Conservation (phyloP, 1,284 basidiomycete species). For the Rhodotorula mucilaginosa region DNA sequence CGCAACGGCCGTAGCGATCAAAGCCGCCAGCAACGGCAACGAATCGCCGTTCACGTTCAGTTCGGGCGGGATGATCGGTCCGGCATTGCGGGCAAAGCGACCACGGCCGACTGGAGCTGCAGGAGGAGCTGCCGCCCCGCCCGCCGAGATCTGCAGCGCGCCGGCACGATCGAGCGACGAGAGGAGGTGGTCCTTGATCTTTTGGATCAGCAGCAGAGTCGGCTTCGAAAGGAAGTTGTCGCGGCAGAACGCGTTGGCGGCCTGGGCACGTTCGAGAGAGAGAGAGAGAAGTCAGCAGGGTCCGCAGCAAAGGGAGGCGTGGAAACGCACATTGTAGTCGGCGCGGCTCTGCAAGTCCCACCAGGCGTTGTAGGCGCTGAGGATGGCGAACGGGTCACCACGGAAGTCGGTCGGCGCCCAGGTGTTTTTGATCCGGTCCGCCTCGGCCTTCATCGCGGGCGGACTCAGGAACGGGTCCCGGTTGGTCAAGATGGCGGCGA, state of each 20-base stretch:
- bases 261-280: slow-evolving; percentile 27
- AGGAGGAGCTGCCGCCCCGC: slow-evolving; percentile 17
- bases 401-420: slow-evolving; percentile 74
- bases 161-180: slow-evolving; percentile 75
- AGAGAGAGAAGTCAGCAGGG: too few species aligned
- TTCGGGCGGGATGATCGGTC: slow-evolving; percentile 58
- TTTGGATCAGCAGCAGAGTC: slow-evolving; percentile 76
- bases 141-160: slow-evolving; percentile 52
- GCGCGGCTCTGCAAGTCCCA: slow-evolving; percentile 65
- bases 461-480: slow-evolving; percentile 89
- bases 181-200: slow-evolving; percentile 77
- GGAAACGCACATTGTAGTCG: slow-evolving; percentile 53
- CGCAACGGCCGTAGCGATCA: slow-evolving; percentile 81
- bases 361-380: slow-evolving; percentile 83
- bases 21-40: slow-evolving; percentile 74
- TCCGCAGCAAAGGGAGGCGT: too few species aligned
- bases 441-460: slow-evolving; percentile 53
- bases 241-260: slow-evolving; percentile 72
- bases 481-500: slow-evolving; percentile 85
- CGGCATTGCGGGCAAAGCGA: slow-evolving; percentile 5
- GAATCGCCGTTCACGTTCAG: slow-evolving; percentile 74
- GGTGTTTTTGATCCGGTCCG: slow-evolving; percentile 68
- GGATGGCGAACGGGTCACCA: slow-evolving; percentile 78
- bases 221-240: slow-evolving; percentile 88
- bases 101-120: slow-evolving; percentile 24